Evolutionary conservation across 2,329 filamentous ascomycete species (phyloP).

Genomic region (Penicillium glabrum): DNA sequence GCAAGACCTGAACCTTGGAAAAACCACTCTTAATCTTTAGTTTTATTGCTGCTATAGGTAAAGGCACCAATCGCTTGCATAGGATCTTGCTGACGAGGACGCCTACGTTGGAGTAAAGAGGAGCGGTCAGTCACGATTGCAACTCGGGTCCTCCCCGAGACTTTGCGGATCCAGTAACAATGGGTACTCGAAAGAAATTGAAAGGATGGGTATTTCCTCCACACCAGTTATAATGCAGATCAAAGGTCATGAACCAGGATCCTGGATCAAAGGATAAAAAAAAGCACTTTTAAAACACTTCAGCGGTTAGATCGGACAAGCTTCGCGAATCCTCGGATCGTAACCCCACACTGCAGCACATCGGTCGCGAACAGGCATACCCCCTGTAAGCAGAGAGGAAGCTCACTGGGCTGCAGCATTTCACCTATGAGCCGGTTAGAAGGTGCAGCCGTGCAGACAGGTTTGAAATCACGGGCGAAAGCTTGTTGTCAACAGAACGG

Average conservation of each 20-base stretch:
- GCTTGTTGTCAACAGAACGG: slow-evolving; percentile 11
- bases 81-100: neutral
- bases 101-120: slow-evolving; percentile 4
- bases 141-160: slow-evolving; percentile 1
- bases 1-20: neutral
- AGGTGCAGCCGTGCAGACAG: neutral
- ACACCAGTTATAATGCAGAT: neutral
- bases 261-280: neutral
- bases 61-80: neutral
- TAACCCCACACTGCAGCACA: slow-evolving; percentile 16
- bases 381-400: slow-evolving; percentile 6
- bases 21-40: neutral
- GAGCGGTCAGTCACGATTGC: slow-evolving; percentile 17
- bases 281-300: neutral
- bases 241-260: neutral
- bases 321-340: slow-evolving; percentile 17
- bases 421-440: slow-evolving; percentile 12
- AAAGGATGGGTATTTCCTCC: neutral
- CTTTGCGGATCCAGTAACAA: neutral
- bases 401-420: slow-evolving; percentile 8
- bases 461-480: slow-evolving; percentile 11
- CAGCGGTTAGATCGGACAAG: slow-evolving; percentile 17
- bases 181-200: neutral
- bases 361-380: slow-evolving; percentile 13
- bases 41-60: neutral